Evolutionary conservation across 768 basidiomycete genomes (phyloP), one percentile per base, ranked within the genome.

Genomic region (Nevesoporus exiguus): DNA sequence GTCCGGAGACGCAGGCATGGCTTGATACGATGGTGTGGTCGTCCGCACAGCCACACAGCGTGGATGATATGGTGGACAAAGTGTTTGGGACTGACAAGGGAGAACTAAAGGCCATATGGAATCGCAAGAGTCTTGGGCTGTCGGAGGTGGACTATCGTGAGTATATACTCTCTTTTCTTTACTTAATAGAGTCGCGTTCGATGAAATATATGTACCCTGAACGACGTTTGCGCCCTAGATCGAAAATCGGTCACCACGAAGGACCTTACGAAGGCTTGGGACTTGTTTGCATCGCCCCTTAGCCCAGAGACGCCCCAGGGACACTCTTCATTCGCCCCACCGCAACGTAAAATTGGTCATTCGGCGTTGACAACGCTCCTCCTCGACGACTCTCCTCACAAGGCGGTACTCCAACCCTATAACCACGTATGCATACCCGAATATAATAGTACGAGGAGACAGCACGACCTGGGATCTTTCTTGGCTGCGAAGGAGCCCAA

Each of bases 11-110:
- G n/a, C 73, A 70, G 31, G 61, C 63, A 14, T 90, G 88, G 86
- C 76, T 92, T 19, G 88, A 91, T 54, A 84, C 86, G 5, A 93
- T 93, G 87, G 80, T 94, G 5, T 94, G 91, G 91, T 89, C 86
- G 63, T 89, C 86, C 3, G 91, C 91, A 5, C 88, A 91, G 63
- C 88, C 90, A 2, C 84, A 85, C 47, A 90, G 81, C 64, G 90
- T 91, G 9, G 68, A 72, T 0, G 83, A 85, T 60, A 93, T 93
- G 91, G 85, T 88, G 0, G 66, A 79, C 21, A 75, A 73, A 33
- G 77, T 78, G 31, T 90, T 92, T 64, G 80, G 76, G 11, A 61
- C 71, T 5, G 49, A 67, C 0, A 64, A 69, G 25, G 70, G 71
- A 47, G 61, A 67, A 17, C 70, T 91, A 5, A 68, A 81, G 15